Evolutionary conservation across 202 grass and related monocot species (phyloP), one percentile per base, ranked within the genome.

Genomic region (Digitaria exilis): DNA sequence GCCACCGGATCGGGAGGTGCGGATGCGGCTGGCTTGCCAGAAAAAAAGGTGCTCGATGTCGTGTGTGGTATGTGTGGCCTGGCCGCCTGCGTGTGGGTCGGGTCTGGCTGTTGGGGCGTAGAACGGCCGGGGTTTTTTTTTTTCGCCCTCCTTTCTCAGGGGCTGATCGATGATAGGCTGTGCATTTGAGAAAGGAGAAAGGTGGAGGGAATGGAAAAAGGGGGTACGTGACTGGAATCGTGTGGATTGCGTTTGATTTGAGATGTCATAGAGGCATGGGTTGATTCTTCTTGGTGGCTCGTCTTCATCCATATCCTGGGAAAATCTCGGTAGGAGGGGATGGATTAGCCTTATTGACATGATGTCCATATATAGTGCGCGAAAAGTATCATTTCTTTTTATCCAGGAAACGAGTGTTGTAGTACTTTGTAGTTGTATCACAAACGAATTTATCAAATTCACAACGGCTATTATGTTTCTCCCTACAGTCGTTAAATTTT

Each of bases 211-310:
- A 18, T 11, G 7, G 1, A 71, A 61, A n/a, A 22, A 77, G 2
- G 73, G 78, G 4, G 51, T 79, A 69, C n/a, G 76, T 31, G 43
- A 45, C 60, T 84, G 35, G 15, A 48, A 72, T 78, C 18, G n/a
- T 68, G 50, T 62, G 28, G 15, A 72, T 65, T 65, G 54, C 54
- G 3, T 79, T 21, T 8, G 37, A 70, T 85, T 46, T 63, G 63
- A 21, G 15, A 15, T 37, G 60, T 59, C 4, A 15, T 12, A 26
- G 24, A 9, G 4, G 34, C 35, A 30, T 59, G 11, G 21, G n/a
- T 56, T 29, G 16, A 29, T 7, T 22, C n/a, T n/a, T n/a, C 55
- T 10, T 26, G 39, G 21, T 71, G 45, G 25, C 69, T 82, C 57
- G 52, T 51, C 44, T 76, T 64, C 69, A 64, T 65, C 43, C 28